These are phyloP conservation scores for Rhodomyrtus tomentosa DNA, from an alignment of 345 rosid genomes.

Conservation along the genomic window DNA sequence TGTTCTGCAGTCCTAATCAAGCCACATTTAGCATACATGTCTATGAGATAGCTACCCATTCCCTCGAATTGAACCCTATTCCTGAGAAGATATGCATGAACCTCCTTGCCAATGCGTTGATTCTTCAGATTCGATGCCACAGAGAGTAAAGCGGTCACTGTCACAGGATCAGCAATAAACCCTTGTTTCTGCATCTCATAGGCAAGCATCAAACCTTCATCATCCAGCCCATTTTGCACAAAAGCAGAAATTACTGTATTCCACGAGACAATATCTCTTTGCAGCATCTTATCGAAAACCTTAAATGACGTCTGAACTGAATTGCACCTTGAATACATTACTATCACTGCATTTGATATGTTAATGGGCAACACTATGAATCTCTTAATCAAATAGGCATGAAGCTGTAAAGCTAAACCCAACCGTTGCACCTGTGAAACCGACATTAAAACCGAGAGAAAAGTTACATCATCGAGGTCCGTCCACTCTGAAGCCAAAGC, in stretches of 20 bases:
- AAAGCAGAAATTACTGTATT: slow-evolving; percentile 79
- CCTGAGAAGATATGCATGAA: slow-evolving; percentile 73
- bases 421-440: slow-evolving; percentile 62
- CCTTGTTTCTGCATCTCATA: slow-evolving; percentile 82
- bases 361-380: slow-evolving; percentile 28
- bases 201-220: slow-evolving; percentile 78
- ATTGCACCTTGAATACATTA: slow-evolving; percentile 76
- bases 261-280: slow-evolving; percentile 78
- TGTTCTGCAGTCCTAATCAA: slow-evolving; percentile 33
- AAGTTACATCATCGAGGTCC: slow-evolving; percentile 54
- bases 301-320: slow-evolving; percentile 46
- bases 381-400: slow-evolving; percentile 56
- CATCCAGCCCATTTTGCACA: slow-evolving; percentile 69
- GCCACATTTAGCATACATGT: slow-evolving; percentile 84
- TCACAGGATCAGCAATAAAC: slow-evolving; percentile 52
- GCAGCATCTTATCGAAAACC: slow-evolving; percentile 54
- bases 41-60: slow-evolving; percentile 72
- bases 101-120: slow-evolving; percentile 60
- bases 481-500: slow-evolving; percentile 35
- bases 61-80: slow-evolving; percentile 53
- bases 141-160: slow-evolving; percentile 67
- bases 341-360: slow-evolving; percentile 51
- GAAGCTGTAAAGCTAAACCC: slow-evolving; percentile 49
- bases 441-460: slow-evolving; percentile 46
- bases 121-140: slow-evolving; percentile 79